A percentile compares a stretch with the other conserved stretches of the same genome.
Evolutionary conservation across 2,329 filamentous ascomycete species (phyloP).

Genomic region (Lanzia echinophila): DNA sequence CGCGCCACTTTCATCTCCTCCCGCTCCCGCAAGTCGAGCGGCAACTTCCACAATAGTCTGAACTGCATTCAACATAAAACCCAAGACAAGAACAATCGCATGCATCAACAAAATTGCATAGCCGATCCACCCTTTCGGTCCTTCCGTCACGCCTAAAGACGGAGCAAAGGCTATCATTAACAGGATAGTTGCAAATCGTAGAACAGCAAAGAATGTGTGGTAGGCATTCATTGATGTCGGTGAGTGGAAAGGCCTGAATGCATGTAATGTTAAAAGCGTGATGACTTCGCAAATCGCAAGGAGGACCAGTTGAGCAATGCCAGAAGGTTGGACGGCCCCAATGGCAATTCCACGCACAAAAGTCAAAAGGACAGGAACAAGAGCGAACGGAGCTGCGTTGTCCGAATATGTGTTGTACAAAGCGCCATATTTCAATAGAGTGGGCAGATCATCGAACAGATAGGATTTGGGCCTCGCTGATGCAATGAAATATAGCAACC

Average conservation of each 20-base stretch:
- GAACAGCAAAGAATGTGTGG: slow-evolving; percentile 73
- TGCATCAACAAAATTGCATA: slow-evolving; percentile 87
- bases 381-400: slow-evolving; percentile 80
- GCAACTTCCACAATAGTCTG: slow-evolving; percentile 87
- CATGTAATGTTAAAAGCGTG: slow-evolving; percentile 76
- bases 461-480: slow-evolving; percentile 75
- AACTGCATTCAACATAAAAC: slow-evolving; percentile 86
- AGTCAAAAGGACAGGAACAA: slow-evolving; percentile 79
- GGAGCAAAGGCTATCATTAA: slow-evolving; percentile 81
- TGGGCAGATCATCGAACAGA: slow-evolving; percentile 88
- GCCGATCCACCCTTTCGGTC: slow-evolving; percentile 87
- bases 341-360: slow-evolving; percentile 84
- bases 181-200: slow-evolving; percentile 70
- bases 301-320: slow-evolving; percentile 86
- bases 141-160: slow-evolving; percentile 69
- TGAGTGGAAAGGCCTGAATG: slow-evolving; percentile 82
- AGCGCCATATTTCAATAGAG: slow-evolving; percentile 82
- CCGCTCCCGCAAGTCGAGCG: slow-evolving; percentile 75
- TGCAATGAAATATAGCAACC: slow-evolving; percentile 76
- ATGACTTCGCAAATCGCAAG: slow-evolving; percentile 93
- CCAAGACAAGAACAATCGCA: slow-evolving; percentile 76
- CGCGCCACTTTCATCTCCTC: slow-evolving; percentile 65
- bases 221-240: slow-evolving; percentile 97
- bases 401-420: slow-evolving; percentile 98
- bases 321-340: slow-evolving; percentile 85